Base-by-base conservation (phyloP, 495 filamentous ascomycete genomes). In the Xylaria sp. region DNA sequence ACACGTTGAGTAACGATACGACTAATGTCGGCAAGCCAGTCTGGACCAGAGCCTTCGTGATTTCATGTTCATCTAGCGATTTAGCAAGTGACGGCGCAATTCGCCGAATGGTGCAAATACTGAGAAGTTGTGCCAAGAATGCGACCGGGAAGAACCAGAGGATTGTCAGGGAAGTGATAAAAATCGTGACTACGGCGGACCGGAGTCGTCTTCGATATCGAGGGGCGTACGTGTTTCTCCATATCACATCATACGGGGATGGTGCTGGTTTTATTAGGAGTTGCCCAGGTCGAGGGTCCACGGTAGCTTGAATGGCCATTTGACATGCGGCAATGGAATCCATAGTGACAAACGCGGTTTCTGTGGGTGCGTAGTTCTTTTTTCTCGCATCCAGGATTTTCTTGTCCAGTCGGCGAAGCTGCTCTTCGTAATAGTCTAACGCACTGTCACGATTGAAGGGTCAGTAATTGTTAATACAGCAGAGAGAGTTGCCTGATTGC, bases 301-400 rank as follows among this genome's bases (percentile, higher is more conserved):
- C 87, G 5, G 94, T 89, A 0, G 97, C 93, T 79, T 99, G 96
- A 52, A 97, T 90, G 19, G 94, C 93, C 92, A 98, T 97, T 83
- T 99, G 96, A 72, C 85, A 87, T 29, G 94, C 90, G n/a, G 93
- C 92, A 70, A 95, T 93, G 21, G 94, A 97, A 79, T 97, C 91
- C 92, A 99, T 94, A 0, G 97, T 98, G 41, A 99, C 93, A 79
- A 98, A 98, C 8, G 97, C 97, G 43, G 97, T 84, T 52, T 94
- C 90, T 0, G 89, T 94, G 2, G 97, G 86, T 11, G 85, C 81
- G 76, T 93, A 98, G 19, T 91, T 89, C 77, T 95, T 95, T 73
- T 88, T 87, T 33, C 97, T 88, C 0, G 92, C 89, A 19, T 72
- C 79, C 26, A 79, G 78, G 52, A 99, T 95, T 74, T 91, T 85